Base-by-base conservation (phyloP, 1,284 basidiomycete genomes). In the Microbotryum violaceum region DNA sequence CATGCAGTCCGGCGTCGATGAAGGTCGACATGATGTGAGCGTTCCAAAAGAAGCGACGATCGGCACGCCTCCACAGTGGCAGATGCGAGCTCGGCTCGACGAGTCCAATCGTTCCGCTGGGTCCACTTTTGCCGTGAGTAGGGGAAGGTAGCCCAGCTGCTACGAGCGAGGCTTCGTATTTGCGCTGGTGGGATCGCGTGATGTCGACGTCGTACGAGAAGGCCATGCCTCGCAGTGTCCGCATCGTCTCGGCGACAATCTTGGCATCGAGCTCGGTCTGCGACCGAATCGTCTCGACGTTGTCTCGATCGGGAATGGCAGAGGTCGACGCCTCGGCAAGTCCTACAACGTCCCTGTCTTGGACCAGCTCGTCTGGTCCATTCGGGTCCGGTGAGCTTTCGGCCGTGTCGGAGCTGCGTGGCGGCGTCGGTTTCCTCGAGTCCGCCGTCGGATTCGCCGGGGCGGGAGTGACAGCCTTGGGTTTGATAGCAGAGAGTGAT, bases 11-110 rank as follows among this genome's bases (percentile, higher is more conserved):
- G 0, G 72, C 72, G 16, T 75, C 70, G 14, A 74, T 68, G 47
- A 77, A 71, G n/a, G 86, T 83, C 67, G 85, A 85, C 20, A 81
- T 80, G 64, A 92, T 79, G 79, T 83, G 84, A 23, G 90, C 87
- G 69, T 93, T 93, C 86, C 89, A 92, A 88, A 88, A 93, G 73
- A 87, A 92, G 50, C 86, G 83, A 50, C 82, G 81, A 63, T 91
- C 88, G 1, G 89, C 88, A 10, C 88, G 79, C 47, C 88, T 80
- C 88, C 90, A 91, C 6, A 92, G 79, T 0, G 90, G 89, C 48
- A 90, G 79, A 1, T 82, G 83, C 1, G 82, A 77, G 60, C 81
- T 79, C 0, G 88, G 87, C 74, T 91, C 88, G 3, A 80, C 37
- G 6, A 42, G 37, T 2, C 37, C 37, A 14, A 6, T 14, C 37